Percentiles rank a stretch among this genome's conserved stretches.
Conservation (phyloP, 208 protist genomes). For the Trypanosoma theileri region DNA sequence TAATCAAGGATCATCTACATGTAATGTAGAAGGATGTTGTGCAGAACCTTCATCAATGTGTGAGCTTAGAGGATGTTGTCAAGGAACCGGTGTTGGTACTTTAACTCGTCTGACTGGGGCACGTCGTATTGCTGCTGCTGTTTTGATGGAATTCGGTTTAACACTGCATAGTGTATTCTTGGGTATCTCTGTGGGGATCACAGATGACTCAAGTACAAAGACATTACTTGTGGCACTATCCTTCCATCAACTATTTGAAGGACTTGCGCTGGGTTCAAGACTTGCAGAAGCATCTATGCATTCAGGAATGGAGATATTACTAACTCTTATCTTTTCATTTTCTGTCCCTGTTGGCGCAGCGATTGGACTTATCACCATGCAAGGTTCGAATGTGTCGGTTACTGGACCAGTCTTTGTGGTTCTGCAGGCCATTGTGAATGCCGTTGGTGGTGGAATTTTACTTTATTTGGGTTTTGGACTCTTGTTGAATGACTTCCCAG, state of each 20-base stretch:
- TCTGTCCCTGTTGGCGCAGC: slow-evolving; percentile 49
- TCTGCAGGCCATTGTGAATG: slow-evolving; percentile 44
- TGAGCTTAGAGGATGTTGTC: slow-evolving; percentile 6
- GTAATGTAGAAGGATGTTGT: background rate
- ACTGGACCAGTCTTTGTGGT: slow-evolving; percentile 38
- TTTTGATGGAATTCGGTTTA: slow-evolving; percentile 53
- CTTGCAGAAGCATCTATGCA: slow-evolving; percentile 28
- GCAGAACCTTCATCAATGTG: background rate
- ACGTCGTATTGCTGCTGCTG: background rate
- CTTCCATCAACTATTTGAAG: slow-evolving; percentile 37
- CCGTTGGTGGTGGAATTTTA: slow-evolving; percentile 56
- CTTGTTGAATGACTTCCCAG: slow-evolving; percentile 55
- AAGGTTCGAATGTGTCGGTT: slow-evolving; percentile 23
- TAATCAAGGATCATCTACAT: background rate
- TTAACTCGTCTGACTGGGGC: background rate
- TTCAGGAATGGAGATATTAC: slow-evolving; percentile 29
- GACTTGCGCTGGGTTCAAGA: slow-evolving; percentile 28
- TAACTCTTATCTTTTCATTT: slow-evolving; percentile 49
- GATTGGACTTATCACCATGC: slow-evolving; percentile 33
- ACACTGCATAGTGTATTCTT: slow-evolving; percentile 71
- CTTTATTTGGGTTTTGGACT: slow-evolving; percentile 58
- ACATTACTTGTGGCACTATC: slow-evolving; percentile 23
- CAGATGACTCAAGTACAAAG: slow-evolving; percentile 29
- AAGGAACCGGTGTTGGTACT: background rate
- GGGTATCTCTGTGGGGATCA: slow-evolving; percentile 54